phyloP scores from a whole-genome alignment of 345 rosid species.

The Iberis pinnata region DNA sequence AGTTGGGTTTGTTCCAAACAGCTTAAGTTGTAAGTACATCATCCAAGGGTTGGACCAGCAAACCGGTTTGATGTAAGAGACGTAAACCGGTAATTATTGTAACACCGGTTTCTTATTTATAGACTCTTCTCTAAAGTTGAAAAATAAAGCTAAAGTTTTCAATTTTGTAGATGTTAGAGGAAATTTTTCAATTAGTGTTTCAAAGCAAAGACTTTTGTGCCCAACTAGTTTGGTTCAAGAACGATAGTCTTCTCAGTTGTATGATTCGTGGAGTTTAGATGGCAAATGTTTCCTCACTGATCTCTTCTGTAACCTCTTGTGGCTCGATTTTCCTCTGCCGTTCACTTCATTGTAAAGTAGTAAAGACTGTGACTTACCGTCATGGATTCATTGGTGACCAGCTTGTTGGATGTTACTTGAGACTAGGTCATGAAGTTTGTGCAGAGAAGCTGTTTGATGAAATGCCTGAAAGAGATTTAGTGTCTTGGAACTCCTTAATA shows the following conservation, averaged over 20 bases:
- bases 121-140: too few species aligned
- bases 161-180: too few species aligned
- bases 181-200: too few species aligned
- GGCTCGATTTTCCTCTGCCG: conserved; percentile 31
- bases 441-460: conserved; percentile 54
- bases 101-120: background rate
- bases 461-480: conserved; percentile 51
- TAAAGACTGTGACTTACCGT: conserved; percentile 46
- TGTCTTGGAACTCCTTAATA: conserved; percentile 66
- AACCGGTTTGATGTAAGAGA: conserved; percentile 14
- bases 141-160: too few species aligned
- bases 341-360: conserved; percentile 40
- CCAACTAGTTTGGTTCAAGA: too few species aligned
- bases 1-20: conserved; percentile 61
- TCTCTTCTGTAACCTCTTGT: conserved; percentile 37
- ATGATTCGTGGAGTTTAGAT: conserved; percentile 25
- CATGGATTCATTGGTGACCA: conserved; percentile 68
- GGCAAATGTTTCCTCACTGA: conserved; percentile 40
- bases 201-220: too few species aligned
- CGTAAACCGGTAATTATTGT: conserved; percentile 1
- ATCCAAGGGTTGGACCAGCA: conserved; percentile 35
- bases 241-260: too few species aligned
- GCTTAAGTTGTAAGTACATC: conserved; percentile 44
- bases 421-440: conserved; percentile 32
- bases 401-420: conserved; percentile 36